These are phyloP conservation scores for Parasitella parasitica DNA, from an alignment of 371 early-diverging fungal species.

Conservation along the genomic window DNA sequence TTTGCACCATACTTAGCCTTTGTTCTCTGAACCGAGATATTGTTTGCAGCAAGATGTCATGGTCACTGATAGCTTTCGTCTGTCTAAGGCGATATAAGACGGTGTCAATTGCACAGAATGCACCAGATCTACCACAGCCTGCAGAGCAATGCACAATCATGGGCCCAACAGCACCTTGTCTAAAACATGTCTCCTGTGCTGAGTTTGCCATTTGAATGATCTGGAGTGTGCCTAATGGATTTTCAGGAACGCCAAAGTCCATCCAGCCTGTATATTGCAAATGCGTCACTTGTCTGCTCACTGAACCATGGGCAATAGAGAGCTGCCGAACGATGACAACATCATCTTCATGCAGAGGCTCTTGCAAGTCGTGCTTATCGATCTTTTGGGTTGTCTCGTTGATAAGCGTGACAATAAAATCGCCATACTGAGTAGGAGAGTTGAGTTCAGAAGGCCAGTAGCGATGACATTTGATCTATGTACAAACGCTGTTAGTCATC, in stretches of 20 bases:
- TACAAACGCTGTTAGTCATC: not conserved
- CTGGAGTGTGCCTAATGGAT: conserved; percentile 58
- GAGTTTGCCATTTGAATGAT: conserved; percentile 63
- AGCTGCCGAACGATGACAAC: conserved; percentile 29
- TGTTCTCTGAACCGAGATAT: conserved; percentile 77
- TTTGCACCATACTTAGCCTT: conserved; percentile 87
- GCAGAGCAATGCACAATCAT: conserved; percentile 96
- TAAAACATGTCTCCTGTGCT: conserved; percentile 28
- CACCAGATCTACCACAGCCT: conserved; percentile 97
- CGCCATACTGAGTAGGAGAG: conserved; percentile 41
- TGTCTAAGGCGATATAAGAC: conserved; percentile 41
- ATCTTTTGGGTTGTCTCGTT: conserved; percentile 24
- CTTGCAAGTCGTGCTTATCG: not conserved
- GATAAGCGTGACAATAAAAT: conserved; percentile 29
- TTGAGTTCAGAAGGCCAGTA: conserved; percentile 68
- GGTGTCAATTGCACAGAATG: conserved; percentile 85
- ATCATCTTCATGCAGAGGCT: conserved; percentile 31
- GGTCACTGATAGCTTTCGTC: conserved; percentile 1
- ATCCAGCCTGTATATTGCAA: conserved; percentile 91
- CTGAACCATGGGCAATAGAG: conserved; percentile 4
- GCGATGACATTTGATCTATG: conserved; percentile 65
- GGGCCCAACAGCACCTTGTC: conserved; percentile 47
- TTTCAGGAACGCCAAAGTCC: conserved; percentile 80
- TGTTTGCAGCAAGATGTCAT: conserved; percentile 62
- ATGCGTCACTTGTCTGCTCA: conserved; percentile 55